Conservation (phyloP, 106 monocot genomes). For the Allium cepa region DNA sequence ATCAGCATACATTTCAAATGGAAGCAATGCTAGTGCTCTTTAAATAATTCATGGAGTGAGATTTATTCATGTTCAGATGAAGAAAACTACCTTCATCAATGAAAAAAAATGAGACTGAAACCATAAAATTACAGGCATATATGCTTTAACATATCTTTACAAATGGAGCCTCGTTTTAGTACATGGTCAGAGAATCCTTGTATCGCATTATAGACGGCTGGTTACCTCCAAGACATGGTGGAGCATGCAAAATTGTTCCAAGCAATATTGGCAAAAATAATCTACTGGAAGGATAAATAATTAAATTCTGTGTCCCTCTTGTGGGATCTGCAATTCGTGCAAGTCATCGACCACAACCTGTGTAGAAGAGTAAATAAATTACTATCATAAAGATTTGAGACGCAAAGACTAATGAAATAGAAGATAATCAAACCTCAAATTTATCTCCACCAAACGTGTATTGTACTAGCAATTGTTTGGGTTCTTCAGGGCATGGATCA, state of each 20-base stretch:
- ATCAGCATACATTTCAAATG: too few relatives aligned
- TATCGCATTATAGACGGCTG: too few relatives aligned
- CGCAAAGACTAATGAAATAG: not conserved
- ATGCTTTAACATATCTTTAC: too few relatives aligned
- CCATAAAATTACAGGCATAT: too few relatives aligned
- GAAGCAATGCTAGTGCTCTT: too few relatives aligned
- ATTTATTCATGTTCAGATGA: too few relatives aligned
- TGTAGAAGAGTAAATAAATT: not conserved
- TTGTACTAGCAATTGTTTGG: slow-evolving; percentile 64
- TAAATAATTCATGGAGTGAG: too few relatives aligned
- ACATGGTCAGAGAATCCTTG: too few relatives aligned
- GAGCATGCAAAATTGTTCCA: slow-evolving; percentile 7
- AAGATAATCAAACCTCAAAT: slow-evolving; percentile 27
- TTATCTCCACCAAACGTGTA: slow-evolving; percentile 50
- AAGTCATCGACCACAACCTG: slow-evolving; percentile 73
- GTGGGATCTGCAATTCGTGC: slow-evolving; percentile 57
- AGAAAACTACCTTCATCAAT: too few relatives aligned
- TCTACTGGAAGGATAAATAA: not conserved
- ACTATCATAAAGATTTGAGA: too few relatives aligned
- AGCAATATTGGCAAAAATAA: not conserved
- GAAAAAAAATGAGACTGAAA: too few relatives aligned
- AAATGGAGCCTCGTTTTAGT: too few relatives aligned
- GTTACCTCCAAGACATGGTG: slow-evolving; percentile 5
- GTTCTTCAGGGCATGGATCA: slow-evolving; percentile 83
- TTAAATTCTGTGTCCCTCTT: slow-evolving; percentile 15